Conservation (phyloP, 768 basidiomycete genomes). For the Amyloporia xantha region DNA sequence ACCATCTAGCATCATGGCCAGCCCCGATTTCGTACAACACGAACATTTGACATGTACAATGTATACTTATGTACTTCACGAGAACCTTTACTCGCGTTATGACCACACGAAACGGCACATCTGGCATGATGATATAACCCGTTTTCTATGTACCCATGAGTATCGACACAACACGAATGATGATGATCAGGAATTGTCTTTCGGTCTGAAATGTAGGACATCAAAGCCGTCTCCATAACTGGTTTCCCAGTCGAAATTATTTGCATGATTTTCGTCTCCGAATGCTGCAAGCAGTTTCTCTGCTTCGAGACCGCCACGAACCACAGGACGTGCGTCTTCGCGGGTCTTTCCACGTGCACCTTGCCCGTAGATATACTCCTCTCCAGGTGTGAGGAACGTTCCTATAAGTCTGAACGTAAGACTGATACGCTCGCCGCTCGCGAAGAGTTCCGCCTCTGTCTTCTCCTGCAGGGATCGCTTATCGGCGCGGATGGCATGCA, state of each 20-base stretch:
- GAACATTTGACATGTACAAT: too few species aligned
- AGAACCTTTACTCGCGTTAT: too few species aligned
- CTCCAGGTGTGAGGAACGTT: constrained; percentile 56
- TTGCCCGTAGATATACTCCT: constrained; percentile 59
- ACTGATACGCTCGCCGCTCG: constrained; percentile 66
- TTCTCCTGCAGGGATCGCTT: constrained; percentile 56
- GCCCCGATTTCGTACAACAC: too few species aligned
- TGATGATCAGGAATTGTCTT: background rate
- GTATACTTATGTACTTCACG: too few species aligned
- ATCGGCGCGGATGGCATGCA: constrained; percentile 73
- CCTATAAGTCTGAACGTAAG: constrained; percentile 75
- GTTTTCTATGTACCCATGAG: too few species aligned
- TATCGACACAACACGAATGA: too few species aligned
- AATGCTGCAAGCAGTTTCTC: constrained; percentile 52
- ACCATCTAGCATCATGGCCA: too few species aligned
- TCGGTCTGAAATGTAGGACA: constrained; percentile 42
- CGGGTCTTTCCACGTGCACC: constrained; percentile 60
- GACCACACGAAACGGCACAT: too few species aligned
- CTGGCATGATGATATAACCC: too few species aligned
- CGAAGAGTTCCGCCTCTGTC: constrained; percentile 44
- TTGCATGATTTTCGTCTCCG: constrained; percentile 67
- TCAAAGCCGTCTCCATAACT: constrained; percentile 65
- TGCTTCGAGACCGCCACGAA: constrained; percentile 44
- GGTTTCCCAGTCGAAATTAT: constrained; percentile 63
- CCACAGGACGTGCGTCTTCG: constrained; percentile 46